Evolutionary conservation across 2,329 filamentous ascomycete genomes (phyloP), one percentile per base, ranked within the genome.

Genomic region (Neoarthrinium moseri): DNA sequence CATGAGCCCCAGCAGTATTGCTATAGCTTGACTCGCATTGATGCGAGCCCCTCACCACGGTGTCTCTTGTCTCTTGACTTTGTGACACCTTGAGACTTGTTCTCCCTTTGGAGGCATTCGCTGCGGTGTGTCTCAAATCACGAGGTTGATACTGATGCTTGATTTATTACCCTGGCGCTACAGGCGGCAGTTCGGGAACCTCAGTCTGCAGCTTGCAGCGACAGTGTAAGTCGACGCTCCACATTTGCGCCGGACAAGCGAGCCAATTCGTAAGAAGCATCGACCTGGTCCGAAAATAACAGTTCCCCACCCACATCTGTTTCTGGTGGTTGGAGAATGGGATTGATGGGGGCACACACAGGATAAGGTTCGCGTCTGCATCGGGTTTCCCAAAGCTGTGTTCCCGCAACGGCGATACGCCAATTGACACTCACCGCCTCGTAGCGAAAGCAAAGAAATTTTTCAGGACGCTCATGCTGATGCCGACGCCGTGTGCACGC

Each of bases 341-440:
- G 37, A 17, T 40, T 30, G 37, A 26, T 12, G 10, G 15, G n/a
- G 23, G 30, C 10, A 17, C 11, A 15, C 24, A 21, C 12, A n/a
- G 26, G 20, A 21, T 35, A 20, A 20, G 33, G 33, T 35, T n/a
- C n/a, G n/a, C n/a, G n/a, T 30, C 24, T 40, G 13, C 37, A n/a
- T 40, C 37, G 37, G 37, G n/a, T 40, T 40, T n/a, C 37, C 37
- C 17, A 40, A 40, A 40, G 22, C 21, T 29, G 37, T 24, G 15
- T 26, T 40, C 24, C 37, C 37, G 37, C 23, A 40, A 17, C n/a
- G 35, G 35, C 35, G 22, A 38, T 38, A 23, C 20, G 20, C 35
- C 37, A 27, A 40, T 27, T 29, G 15, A 17, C 17, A 18, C 37
- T 40, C 37, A 40, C 37, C 37, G 37, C 37, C 30, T 24, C 35